These are phyloP conservation scores for Apophysomyces variabilis DNA, from an alignment of 371 early-diverging fungal species.

Conservation along the genomic window DNA sequence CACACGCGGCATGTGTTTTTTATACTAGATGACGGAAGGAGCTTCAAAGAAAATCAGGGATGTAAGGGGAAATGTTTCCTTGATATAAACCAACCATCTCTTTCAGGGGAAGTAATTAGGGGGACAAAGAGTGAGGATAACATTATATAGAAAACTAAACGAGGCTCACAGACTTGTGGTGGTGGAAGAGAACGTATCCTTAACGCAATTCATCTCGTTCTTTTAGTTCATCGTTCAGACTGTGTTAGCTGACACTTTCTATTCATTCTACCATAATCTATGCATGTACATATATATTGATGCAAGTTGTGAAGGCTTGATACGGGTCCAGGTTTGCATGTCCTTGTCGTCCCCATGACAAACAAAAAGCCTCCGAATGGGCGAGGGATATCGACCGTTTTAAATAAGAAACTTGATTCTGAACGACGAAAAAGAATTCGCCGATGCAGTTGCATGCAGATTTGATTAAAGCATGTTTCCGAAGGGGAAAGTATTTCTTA, in stretches of 20 bases:
- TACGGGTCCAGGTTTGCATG: conserved; percentile 5
- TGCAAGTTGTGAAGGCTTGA: neutral
- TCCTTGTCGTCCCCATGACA: neutral
- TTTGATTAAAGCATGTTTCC: conserved; percentile 2
- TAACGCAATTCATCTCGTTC: too few species aligned
- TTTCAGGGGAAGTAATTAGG: neutral
- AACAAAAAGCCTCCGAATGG: conserved; percentile 5
- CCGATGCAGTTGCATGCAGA: conserved; percentile 7
- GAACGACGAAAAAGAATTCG: neutral
- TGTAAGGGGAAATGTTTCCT: neutral
- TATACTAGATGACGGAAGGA: conserved; percentile 1
- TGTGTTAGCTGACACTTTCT: neutral
- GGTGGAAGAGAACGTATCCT: too few species aligned
- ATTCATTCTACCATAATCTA: neutral
- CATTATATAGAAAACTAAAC: too few species aligned
- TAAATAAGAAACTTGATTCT: neutral
- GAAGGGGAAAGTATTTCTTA: neutral
- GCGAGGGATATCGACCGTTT: neutral
- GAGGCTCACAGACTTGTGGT: too few species aligned
- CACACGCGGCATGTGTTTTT: neutral
- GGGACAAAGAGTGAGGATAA: neutral
- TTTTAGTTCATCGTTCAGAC: too few species aligned
- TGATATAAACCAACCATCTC: too few species aligned
- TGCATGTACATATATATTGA: neutral
- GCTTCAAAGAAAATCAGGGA: neutral